These are phyloP conservation scores for Elongisporangium prolatum DNA, from an alignment of 352 stramenopile genomes.

Conservation along the genomic window DNA sequence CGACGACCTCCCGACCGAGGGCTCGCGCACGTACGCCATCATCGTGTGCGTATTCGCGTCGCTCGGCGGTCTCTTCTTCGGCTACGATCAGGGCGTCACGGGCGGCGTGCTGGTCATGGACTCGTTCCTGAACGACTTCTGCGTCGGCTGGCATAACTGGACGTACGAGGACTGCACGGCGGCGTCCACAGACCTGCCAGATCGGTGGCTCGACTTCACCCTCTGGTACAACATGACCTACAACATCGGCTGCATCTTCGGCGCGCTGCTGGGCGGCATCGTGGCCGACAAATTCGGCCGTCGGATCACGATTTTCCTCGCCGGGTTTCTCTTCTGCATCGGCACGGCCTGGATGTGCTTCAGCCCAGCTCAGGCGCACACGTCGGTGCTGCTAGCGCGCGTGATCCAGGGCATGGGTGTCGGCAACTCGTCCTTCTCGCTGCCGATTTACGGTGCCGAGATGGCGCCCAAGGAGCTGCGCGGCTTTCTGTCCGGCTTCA, in stretches of 20 bases:
- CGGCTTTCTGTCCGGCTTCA: constrained; percentile 25
- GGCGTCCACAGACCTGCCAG: constrained; percentile 10
- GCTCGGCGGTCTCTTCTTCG: constrained; percentile 22
- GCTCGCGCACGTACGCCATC: constrained; percentile 28
- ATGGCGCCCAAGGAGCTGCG: constrained; percentile 24
- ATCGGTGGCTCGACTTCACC: constrained; percentile 20
- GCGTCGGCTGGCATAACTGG: constrained; percentile 17
- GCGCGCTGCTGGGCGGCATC: constrained; percentile 25
- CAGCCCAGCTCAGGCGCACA: constrained; percentile 12
- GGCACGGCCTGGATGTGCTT: constrained; percentile 28
- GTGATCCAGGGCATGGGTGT: constrained; percentile 30
- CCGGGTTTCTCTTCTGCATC: constrained; percentile 28
- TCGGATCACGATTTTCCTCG: constrained; percentile 26
- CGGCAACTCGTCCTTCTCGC: constrained; percentile 29
- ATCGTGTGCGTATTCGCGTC: constrained; percentile 23
- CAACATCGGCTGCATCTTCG: constrained; percentile 29
- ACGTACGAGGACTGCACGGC: constrained; percentile 20
- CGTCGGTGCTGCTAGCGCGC: constrained; percentile 17
- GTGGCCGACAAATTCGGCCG: constrained; percentile 29
- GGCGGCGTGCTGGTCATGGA: constrained; percentile 33
- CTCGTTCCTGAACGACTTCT: constrained; percentile 37
- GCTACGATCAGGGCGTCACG: constrained; percentile 31
- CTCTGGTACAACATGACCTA: constrained; percentile 38
- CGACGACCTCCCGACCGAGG: constrained; percentile 16
- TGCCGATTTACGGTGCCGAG: constrained; percentile 34